Base-by-base conservation (phyloP, 306 rosid genomes). In the Begonia masoniana region DNA sequence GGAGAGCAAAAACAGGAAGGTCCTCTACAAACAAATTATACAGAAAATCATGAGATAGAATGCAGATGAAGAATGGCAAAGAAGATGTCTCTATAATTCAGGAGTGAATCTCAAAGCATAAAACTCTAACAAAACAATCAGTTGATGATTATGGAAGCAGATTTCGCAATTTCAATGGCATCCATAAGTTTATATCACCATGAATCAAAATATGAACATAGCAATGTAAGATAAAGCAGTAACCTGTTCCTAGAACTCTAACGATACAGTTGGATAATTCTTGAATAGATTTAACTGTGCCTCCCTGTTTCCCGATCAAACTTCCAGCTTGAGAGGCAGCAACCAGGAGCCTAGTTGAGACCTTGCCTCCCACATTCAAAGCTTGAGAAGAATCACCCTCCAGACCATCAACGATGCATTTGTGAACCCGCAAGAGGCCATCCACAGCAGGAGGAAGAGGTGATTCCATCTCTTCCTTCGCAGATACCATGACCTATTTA, bases 311-410 rank as follows among this genome's bases (percentile, higher is more conserved):
- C 61, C 99, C 99, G 47, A 92, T 92, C 64, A 92, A 72, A 69
- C 89, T 92, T 64, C 99, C 99, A 51, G 99, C 99, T 74, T 92
- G 99, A 50, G 99, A 81, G 50, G 95, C 99, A 51, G 96, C 60
- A 57, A 92, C 87, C 48, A 92, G 75, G 61, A 92, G 70, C 68
- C 80, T 87, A 43, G 99, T 83, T 42, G 96, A 86, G 62, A 83
- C 84, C 70, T 83, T 83, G 47, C 81, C 87, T 1, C 78, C 75
- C 58, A 41, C 61, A 50, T 67, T 75, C 26, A 92, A 66, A 70
- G 88, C 80, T 53, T 81, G 78, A 66, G 84, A 64, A 54, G 75
- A 73, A 75, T 91, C 96, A 69, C 76, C 80, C 65, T 83, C 96
- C 71, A 87, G 67, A 59, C 96, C 95, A 66, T 87, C 96, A 63